A percentile compares a stretch with the other conserved stretches of the same genome.
Evolutionary conservation across 345 rosid genomes (phyloP).

Genomic region (Salix koriyanagi): DNA sequence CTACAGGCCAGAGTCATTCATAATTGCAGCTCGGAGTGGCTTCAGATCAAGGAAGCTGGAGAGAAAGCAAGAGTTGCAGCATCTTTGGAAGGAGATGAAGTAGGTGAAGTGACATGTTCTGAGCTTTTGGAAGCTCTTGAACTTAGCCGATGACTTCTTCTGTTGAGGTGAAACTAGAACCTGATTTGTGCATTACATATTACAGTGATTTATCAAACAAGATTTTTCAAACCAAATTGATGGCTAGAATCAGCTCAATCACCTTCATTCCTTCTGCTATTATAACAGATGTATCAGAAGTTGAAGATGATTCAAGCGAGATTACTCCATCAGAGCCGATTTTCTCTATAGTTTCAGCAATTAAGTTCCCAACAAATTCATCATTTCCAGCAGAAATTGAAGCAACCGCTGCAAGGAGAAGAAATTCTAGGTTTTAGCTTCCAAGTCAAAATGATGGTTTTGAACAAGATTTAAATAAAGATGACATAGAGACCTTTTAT

Average conservation of each 20-base stretch:
- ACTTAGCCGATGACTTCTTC: too few relatives aligned
- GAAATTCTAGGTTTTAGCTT: not conserved
- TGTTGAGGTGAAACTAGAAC: too few relatives aligned
- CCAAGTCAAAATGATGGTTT: not conserved
- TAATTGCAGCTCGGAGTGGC: too few relatives aligned
- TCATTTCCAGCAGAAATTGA: conserved; percentile 87
- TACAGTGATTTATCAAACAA: not conserved
- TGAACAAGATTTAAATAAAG: not conserved
- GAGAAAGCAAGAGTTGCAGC: too few relatives aligned
- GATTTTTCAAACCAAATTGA: not conserved
- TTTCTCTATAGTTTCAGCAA: conserved; percentile 67
- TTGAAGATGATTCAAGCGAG: conserved; percentile 66
- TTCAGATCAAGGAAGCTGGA: too few relatives aligned
- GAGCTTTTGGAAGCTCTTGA: too few relatives aligned
- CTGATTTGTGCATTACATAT: too few relatives aligned
- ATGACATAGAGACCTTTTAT: conserved; percentile 49
- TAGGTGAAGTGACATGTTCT: too few relatives aligned
- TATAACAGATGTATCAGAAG: conserved; percentile 61
- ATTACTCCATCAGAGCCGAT: conserved; percentile 87
- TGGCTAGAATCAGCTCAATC: not conserved
- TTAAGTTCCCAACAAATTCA: conserved; percentile 62
- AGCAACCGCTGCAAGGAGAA: conserved; percentile 65
- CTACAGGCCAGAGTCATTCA: too few relatives aligned
- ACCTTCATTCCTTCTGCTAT: conserved; percentile 94
- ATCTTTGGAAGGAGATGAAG: too few relatives aligned